Evolutionary conservation across 2,329 filamentous ascomycete genomes (phyloP).

Genomic region (Clonostachys rhizophaga): DNA sequence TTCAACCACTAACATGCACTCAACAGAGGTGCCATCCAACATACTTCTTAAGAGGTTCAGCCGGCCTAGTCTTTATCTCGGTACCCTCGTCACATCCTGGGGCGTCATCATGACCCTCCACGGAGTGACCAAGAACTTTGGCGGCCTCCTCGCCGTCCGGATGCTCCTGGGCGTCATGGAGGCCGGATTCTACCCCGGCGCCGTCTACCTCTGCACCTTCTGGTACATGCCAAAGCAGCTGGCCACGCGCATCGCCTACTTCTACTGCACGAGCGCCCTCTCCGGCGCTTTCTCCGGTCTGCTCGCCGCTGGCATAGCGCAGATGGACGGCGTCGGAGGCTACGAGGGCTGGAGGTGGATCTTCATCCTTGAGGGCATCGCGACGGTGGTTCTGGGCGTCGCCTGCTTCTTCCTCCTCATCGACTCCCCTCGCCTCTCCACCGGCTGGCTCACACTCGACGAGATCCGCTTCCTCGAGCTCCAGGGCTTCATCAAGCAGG

Average conservation of each 20-base stretch:
- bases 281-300: slow-evolving; percentile 75
- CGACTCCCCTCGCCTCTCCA: slow-evolving; percentile 61
- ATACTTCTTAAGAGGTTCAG: slow-evolving; percentile 56
- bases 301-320: slow-evolving; percentile 63
- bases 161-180: slow-evolving; percentile 62
- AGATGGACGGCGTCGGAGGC: slow-evolving; percentile 63
- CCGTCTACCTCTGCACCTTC: slow-evolving; percentile 53
- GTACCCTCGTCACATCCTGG: slow-evolving; percentile 53
- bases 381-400: slow-evolving; percentile 63
- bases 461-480: slow-evolving; percentile 69
- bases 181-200: slow-evolving; percentile 61
- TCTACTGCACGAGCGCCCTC: slow-evolving; percentile 77
- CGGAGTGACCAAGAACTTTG: slow-evolving; percentile 44
- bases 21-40: slow-evolving; percentile 55
- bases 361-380: slow-evolving; percentile 66
- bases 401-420: slow-evolving; percentile 67
- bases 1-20: no score
- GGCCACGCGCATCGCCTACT: slow-evolving; percentile 58
- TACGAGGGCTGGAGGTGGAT: slow-evolving; percentile 61
- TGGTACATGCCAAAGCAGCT: slow-evolving; percentile 54
- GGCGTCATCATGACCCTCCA: slow-evolving; percentile 43
- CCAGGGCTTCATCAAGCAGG: slow-evolving; percentile 43
- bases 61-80: slow-evolving; percentile 59
- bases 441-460: slow-evolving; percentile 52
- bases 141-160: slow-evolving; percentile 40